Percentiles rank a stretch among this genome's conserved stretches.
Evolutionary conservation across 1,284 basidiomycete genomes (phyloP).

Genomic region (Rhizoctonia solani): DNA sequence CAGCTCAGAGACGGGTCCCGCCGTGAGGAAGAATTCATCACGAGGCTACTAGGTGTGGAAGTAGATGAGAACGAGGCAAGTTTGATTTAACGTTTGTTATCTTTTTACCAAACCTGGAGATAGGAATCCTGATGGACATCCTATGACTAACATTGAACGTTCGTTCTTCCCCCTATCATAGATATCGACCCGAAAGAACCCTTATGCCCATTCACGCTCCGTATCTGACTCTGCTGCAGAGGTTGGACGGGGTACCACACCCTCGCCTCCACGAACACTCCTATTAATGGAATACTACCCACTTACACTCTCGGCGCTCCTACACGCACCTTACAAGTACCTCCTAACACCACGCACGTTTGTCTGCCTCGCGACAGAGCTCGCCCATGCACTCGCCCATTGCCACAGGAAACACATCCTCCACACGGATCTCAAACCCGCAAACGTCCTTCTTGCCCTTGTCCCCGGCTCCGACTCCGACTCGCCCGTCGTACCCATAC

Average conservation of each 20-base stretch:
- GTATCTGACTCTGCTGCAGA: constrained; percentile 22
- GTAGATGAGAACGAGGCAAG: constrained; percentile 32
- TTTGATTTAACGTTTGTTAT: no score
- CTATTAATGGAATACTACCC: constrained; percentile 26
- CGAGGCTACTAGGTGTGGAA: constrained; percentile 34
- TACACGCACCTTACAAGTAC: constrained; percentile 27
- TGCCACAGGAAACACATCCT: constrained; percentile 50
- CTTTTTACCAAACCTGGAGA: no score
- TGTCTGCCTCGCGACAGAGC: constrained; percentile 40
- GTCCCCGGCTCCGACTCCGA: constrained; percentile 45
- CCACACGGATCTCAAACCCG: constrained; percentile 53
- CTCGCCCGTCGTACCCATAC: no score
- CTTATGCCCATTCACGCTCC: constrained; percentile 10
- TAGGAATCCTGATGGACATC: not conserved
- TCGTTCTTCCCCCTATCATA: no score
- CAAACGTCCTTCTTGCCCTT: constrained; percentile 46
- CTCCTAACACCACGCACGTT: constrained; percentile 32
- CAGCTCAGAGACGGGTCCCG: constrained; percentile 41
- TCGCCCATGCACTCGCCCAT: constrained; percentile 48
- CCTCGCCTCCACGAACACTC: constrained; percentile 6
- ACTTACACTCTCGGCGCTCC: constrained; percentile 26
- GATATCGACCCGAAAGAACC: constrained; percentile 1
- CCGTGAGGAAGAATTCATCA: constrained; percentile 34
- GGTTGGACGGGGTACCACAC: no score
- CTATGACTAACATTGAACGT: constrained; percentile 15